A percentile compares a stretch with the other conserved stretches of the same genome.
Evolutionary conservation across 768 basidiomycete genomes (phyloP).

Genomic region (Pleurotus eryngii): DNA sequence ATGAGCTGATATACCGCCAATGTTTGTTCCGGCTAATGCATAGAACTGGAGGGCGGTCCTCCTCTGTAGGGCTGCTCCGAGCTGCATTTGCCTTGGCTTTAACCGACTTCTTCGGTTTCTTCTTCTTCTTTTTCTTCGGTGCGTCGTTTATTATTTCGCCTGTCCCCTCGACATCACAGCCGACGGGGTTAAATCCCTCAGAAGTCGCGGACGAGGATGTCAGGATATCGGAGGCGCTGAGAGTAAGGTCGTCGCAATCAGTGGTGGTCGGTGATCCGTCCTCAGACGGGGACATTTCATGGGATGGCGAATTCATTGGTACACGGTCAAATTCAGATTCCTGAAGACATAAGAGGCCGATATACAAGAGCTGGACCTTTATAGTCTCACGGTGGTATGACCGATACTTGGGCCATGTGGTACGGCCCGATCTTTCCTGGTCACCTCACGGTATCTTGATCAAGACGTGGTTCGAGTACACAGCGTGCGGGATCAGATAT

Average conservation of each 20-base stretch:
- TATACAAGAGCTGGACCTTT: too few relatives aligned
- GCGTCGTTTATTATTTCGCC: conserved; percentile 16
- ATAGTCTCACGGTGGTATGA: too few relatives aligned
- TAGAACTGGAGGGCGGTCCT: conserved; percentile 61
- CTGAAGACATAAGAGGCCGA: too few relatives aligned
- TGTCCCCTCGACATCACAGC: conserved; percentile 21
- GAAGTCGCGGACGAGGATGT: conserved; percentile 23
- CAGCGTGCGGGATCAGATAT: too few relatives aligned
- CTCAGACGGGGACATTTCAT: neutral
- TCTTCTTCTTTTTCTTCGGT: conserved; percentile 70
- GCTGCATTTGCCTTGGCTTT: conserved; percentile 39
- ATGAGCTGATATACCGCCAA: conserved; percentile 91
- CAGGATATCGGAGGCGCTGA: conserved; percentile 6
- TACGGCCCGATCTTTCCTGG: too few relatives aligned
- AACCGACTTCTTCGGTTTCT: conserved; percentile 55
- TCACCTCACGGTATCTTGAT: too few relatives aligned
- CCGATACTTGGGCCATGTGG: too few relatives aligned
- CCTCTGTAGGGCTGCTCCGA: conserved; percentile 26
- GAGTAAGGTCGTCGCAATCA: conserved; percentile 10
- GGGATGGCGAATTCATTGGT: neutral
- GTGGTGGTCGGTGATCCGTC: neutral
- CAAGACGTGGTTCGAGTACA: too few relatives aligned
- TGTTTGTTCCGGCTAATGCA: conserved; percentile 93
- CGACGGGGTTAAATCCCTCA: conserved; percentile 26
- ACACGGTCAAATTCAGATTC: too few relatives aligned